Evolutionary conservation across 768 basidiomycete genomes (phyloP), one percentile per base, ranked within the genome.

Genomic region (Epithele typhae): DNA sequence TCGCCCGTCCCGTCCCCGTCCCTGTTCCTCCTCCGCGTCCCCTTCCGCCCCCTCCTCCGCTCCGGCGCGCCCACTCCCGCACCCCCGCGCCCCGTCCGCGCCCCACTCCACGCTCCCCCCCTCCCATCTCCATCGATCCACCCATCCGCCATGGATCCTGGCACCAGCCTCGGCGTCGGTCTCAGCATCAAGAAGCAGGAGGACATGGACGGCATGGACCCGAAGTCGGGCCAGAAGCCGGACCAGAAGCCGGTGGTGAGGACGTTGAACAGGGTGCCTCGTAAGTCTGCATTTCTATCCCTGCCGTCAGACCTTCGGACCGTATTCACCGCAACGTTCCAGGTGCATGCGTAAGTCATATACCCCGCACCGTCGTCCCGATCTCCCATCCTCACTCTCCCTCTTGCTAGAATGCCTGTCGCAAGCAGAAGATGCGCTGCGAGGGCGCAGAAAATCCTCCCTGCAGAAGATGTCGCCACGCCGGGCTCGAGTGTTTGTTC

Each of bases 371-470:
- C 25, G 4, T 35, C 40, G 23, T n/a, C 25, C 23, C 40, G 22
- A 42, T 41, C 40, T 32, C 36, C 18, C 18, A 27, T 12, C 30
- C 45, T 49, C 43, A 45, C 37, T 35, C 19, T n/a, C 24, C 39
- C 24, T 48, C 38, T 35, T 43, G 34, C 34, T 63, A 93, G 91
- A 94, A 94, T 81, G 89, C 92, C 15, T 95, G 93, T 66, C 75
- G 93, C 57, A 89, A 92, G 60, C 92, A 94, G 74, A 96, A 96
- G 71, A 96, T 96, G 94, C 77, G 92, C 57, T 97, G 93, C 62
- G 92, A 94, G 65, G 92, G 92, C 1, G 94, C 92, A 14, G 94
- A 96, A 64, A 92, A 90, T 59, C 93, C 94, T 21, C 94, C 94
- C n/a, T 97, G 94, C 68, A 84, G 87, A 59, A 81, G 94, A 36